These are phyloP conservation scores for Lotmaria passim DNA, from an alignment of 208 protist genomes.

Conservation along the genomic window DNA sequence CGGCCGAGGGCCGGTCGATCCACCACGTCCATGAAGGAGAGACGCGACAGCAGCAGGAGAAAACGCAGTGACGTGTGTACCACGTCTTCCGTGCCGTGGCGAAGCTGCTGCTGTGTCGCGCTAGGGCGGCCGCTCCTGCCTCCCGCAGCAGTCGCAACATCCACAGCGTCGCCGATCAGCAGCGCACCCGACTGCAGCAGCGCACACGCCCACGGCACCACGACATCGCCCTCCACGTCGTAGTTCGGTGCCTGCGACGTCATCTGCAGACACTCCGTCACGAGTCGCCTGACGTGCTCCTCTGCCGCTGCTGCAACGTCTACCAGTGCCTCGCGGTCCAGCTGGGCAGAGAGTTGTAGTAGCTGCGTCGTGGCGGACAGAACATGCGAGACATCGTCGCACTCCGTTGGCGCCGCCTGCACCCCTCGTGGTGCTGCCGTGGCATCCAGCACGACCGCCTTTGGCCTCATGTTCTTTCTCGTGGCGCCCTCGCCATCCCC, in stretches of 20 bases:
- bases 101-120: not conserved
- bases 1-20: conserved; percentile 18
- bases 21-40: conserved; percentile 33
- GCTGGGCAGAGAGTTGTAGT: conserved; percentile 2
- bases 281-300: conserved; percentile 10
- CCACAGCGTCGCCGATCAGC: not conserved
- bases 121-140: not conserved
- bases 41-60: conserved; percentile 54
- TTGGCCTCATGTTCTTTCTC: not conserved
- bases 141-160: not conserved
- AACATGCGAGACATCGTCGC: conserved; percentile 40
- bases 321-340: too few relatives aligned
- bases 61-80: conserved; percentile 31
- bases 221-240: conserved; percentile 38
- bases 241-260: conserved; percentile 61
- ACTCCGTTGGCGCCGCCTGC: conserved; percentile 43
- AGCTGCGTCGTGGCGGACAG: conserved; percentile 30
- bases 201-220: conserved; percentile 33
- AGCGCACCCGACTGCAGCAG: conserved; percentile 24
- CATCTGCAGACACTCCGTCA: conserved; percentile 33
- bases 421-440: conserved; percentile 48
- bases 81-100: not conserved
- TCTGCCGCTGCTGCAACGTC: not conserved
- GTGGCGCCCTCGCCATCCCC: not conserved
- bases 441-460: conserved; percentile 42